Base-by-base conservation (phyloP, 2,329 filamentous ascomycete genomes). In the Penicillium sp. region DNA sequence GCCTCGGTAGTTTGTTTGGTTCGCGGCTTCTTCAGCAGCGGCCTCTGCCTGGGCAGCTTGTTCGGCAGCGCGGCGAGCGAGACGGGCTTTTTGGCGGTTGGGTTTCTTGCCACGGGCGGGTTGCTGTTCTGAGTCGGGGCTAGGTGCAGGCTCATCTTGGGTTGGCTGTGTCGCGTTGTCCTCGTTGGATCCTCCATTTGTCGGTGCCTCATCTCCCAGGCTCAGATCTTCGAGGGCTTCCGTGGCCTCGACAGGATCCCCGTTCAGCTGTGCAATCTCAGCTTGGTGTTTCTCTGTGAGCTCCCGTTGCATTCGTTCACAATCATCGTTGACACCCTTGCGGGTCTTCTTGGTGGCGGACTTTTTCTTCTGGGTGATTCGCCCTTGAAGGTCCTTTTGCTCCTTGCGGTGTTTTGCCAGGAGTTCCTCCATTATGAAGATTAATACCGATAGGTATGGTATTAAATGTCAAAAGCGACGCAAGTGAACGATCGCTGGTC, bases 321-420 rank as follows among this genome's bases (percentile, higher is more conserved):
- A 84, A 60, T 84, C 81, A 55, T 84, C 80, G 52, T 82, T 82
- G 32, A 91, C 75, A 23, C 84, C 83, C 66, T 85, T 82, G 40
- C 81, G 75, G 7, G 80, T 82, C 68, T 83, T 84, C 72, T 97
- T 98, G 38, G 86, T 94, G 13, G 93, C 90, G 58, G 87, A 85
- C 76, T 96, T 97, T 77, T 96, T 98, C 78, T 96, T 97, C 71
- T 86, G 89, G 4, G 88, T 96, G 62, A 94, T 83, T 49, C 85
- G 84, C 41, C 82, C 79, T 67, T 95, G 87, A 22, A 98, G 77
- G 51, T 97, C 91, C 58, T 84, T 85, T 67, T 86, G 83, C 71
- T 98, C 91, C 69, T 88, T 93, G 60, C 88, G 84, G 67, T 98
- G 93, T 38, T 84, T 85, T 29, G 82, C 74, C 59, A 88, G 84